Evolutionary conservation across 352 stramenopile species (phyloP), one percentile per base, ranked within the genome.

Genomic region (Detonula confervacea): DNA sequence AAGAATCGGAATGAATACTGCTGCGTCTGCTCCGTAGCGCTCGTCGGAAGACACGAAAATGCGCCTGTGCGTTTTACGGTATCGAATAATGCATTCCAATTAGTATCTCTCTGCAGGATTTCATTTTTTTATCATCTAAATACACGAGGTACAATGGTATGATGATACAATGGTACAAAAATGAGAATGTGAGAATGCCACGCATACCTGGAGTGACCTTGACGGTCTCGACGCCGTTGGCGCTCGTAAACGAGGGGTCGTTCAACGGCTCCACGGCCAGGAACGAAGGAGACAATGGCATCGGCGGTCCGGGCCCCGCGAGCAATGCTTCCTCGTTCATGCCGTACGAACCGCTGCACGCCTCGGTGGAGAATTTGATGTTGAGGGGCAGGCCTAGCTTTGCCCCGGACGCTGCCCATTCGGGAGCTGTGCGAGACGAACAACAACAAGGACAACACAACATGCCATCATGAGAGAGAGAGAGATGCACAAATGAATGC

Each of bases 1-100:
- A 81, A 87, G 57, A 87, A 87, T 16, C 77, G 33, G 1, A 87
- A 62, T 9, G 59, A 54, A 64, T 86, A 82, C 24, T 79, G 60
- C 24, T 66, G 49, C 14, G 52, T 70, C 30, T 77, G n/a, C n/a
- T n/a, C n/a, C n/a, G n/a, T n/a, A n/a, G n/a, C n/a, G n/a, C n/a
- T n/a, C n/a, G n/a, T n/a, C n/a, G n/a, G n/a, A n/a, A n/a, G n/a
- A n/a, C n/a, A n/a, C n/a, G n/a, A n/a, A n/a, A n/a, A n/a, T n/a
- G n/a, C n/a, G n/a, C n/a, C n/a, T n/a, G n/a, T n/a, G n/a, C n/a
- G n/a, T n/a, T n/a, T n/a, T n/a, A n/a, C n/a, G n/a, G n/a, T n/a
- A n/a, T n/a, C n/a, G n/a, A n/a, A n/a, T n/a, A n/a, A n/a, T n/a
- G n/a, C n/a, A n/a, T n/a, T n/a, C n/a, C n/a, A n/a, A n/a, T n/a